phyloP scores from a whole-genome alignment of 306 rosid genomes.

The Prunus salicina region DNA sequence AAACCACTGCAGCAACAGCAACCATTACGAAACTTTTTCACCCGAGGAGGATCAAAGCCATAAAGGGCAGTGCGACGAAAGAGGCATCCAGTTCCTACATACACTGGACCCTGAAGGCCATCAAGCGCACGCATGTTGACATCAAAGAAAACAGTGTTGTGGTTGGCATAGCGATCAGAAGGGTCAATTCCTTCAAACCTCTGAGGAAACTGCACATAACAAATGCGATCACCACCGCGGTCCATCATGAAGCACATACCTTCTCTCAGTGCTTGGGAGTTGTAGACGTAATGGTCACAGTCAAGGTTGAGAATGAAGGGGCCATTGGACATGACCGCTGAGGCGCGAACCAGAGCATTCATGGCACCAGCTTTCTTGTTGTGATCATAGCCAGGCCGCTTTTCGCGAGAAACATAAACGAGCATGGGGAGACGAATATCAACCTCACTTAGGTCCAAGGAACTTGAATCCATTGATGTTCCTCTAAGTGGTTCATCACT shows the following conservation, averaged over 20 bases:
- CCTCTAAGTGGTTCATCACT: conserved; percentile 62
- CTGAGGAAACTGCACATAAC: conserved; percentile 78
- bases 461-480: conserved; percentile 37
- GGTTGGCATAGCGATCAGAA: conserved; percentile 79
- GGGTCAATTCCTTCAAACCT: conserved; percentile 87
- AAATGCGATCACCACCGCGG: conserved; percentile 59
- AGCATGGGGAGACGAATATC: conserved; percentile 86
- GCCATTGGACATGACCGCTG: conserved; percentile 78
- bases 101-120: conserved; percentile 77
- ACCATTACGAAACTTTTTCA: conserved; percentile 29
- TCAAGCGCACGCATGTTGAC: conserved; percentile 83
- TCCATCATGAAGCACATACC: conserved; percentile 72
- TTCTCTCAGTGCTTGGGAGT: conserved; percentile 45
- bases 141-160: conserved; percentile 78
- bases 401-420: conserved; percentile 77
- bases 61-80: conserved; percentile 69
- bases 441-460: conserved; percentile 48
- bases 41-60: conserved; percentile 69
- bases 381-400: conserved; percentile 82
- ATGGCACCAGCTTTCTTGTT: conserved; percentile 89
- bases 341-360: conserved; percentile 81
- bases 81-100: conserved; percentile 82
- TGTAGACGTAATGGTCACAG: conserved; percentile 71
- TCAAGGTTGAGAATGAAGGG: conserved; percentile 79
- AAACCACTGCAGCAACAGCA: conserved; percentile 35